phyloP scores from a whole-genome alignment of 2,329 filamentous ascomycete species.

The Monilinia aucupariae region DNA sequence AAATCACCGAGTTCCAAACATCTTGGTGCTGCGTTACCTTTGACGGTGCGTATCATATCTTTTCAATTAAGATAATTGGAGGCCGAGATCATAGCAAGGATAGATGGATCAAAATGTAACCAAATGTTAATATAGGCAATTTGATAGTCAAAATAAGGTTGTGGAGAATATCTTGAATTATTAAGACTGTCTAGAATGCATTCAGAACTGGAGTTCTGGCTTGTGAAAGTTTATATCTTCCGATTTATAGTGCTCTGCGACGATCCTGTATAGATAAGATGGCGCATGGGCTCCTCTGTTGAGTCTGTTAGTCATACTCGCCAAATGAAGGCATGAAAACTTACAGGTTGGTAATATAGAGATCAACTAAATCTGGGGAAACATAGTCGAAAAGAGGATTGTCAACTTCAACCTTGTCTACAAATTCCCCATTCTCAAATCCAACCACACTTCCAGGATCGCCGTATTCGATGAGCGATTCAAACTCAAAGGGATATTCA shows the following conservation, averaged over 20 bases:
- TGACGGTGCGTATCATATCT: not conserved
- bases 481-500: conserved; percentile 77
- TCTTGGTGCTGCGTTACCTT: not conserved
- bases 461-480: conserved; percentile 79
- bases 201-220: conserved; percentile 32
- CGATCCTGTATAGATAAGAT: conserved; percentile 66
- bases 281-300: conserved; percentile 60
- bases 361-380: conserved; percentile 66
- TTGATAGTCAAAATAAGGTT: no score
- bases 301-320: conserved; percentile 21
- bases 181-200: not conserved
- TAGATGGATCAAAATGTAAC: not conserved
- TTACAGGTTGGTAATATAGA: conserved; percentile 82
- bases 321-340: conserved; percentile 35
- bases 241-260: conserved; percentile 68
- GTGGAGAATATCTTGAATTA: not conserved
- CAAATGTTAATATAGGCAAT: not conserved
- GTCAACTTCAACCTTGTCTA: conserved; percentile 70
- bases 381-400: conserved; percentile 81
- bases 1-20: not conserved
- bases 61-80: not conserved
- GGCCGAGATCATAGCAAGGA: not conserved
- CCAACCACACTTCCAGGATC: conserved; percentile 69
- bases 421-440: conserved; percentile 73
- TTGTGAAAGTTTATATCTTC: conserved; percentile 62